phyloP scores from a whole-genome alignment of 331 rosid species.

The Arachis monticola region DNA sequence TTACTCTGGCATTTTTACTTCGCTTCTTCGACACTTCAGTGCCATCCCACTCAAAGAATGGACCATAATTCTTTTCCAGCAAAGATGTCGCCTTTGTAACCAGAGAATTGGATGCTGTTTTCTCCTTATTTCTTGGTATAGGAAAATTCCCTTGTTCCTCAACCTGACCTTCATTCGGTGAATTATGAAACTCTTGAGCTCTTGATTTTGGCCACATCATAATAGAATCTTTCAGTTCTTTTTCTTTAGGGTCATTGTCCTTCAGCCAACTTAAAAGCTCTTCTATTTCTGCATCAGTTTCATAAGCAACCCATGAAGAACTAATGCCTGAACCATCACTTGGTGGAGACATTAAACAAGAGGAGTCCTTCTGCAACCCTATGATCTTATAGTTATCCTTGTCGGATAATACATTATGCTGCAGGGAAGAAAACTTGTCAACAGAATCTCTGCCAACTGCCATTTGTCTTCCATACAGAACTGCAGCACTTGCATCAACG shows the following conservation, averaged over 20 bases:
- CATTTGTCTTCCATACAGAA: constrained; percentile 44
- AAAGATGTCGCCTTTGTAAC: constrained; percentile 71
- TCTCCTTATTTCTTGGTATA: constrained; percentile 49
- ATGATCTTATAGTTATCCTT: constrained; percentile 36
- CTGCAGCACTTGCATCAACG: constrained; percentile 66
- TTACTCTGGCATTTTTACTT: constrained; percentile 52
- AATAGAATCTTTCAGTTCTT: constrained; percentile 80
- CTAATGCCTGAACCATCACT: constrained; percentile 39
- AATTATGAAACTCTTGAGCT: constrained; percentile 53
- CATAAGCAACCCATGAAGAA: constrained; percentile 74
- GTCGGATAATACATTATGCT: constrained; percentile 48
- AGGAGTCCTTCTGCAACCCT: constrained; percentile 49
- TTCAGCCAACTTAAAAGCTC: constrained; percentile 76
- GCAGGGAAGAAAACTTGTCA: constrained; percentile 42
- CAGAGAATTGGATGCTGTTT: constrained; percentile 52
- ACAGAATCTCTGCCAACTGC: constrained; percentile 35
- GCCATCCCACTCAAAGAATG: constrained; percentile 59
- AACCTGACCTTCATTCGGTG: constrained; percentile 47
- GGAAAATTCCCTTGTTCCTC: constrained; percentile 51
- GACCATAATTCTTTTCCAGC: constrained; percentile 77
- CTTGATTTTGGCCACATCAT: constrained; percentile 68
- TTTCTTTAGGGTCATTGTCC: constrained; percentile 69
- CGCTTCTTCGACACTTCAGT: constrained; percentile 60
- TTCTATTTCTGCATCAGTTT: constrained; percentile 70
- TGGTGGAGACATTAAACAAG: constrained; percentile 46